phyloP scores from a whole-genome alignment of 331 rosid genomes.

The Malus hybrid region DNA sequence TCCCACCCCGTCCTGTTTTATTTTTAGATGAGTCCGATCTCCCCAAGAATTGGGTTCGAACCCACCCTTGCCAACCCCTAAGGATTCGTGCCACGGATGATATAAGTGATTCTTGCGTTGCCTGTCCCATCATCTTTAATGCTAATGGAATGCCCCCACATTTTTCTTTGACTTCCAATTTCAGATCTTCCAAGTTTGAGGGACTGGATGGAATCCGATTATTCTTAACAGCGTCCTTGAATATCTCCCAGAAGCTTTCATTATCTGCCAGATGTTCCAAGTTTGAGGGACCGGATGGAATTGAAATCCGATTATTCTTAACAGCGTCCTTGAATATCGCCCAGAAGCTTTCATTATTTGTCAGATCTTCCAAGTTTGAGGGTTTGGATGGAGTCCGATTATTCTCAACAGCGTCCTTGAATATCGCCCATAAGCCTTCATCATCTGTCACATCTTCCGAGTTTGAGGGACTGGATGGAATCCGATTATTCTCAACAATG shows the following conservation, averaged over 20 bases:
- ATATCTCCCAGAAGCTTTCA: neutral
- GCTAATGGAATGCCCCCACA: constrained; percentile 9
- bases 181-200: neutral
- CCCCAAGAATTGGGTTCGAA: no score
- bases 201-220: neutral
- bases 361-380: neutral
- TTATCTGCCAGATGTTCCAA: neutral
- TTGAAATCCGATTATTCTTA: neutral
- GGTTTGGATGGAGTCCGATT: neutral
- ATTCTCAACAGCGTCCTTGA: neutral
- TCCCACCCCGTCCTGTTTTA: rapidly evolving
- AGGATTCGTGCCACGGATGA: no score
- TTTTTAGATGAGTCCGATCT: no score
- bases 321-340: neutral
- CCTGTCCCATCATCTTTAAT: neutral
- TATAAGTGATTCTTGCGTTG: neutral
- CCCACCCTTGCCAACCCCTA: no score
- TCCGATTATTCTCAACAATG: neutral
- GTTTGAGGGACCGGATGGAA: neutral
- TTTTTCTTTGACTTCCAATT: neutral
- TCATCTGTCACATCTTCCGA: neutral
- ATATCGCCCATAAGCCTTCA: constrained; percentile 1
- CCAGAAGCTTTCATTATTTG: neutral
- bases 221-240: neutral
- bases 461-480: neutral